Percentiles rank a stretch among this genome's conserved stretches.
Conservation (phyloP, 2,329 filamentous ascomycete species). For the Talaromyces atroroseus region DNA sequence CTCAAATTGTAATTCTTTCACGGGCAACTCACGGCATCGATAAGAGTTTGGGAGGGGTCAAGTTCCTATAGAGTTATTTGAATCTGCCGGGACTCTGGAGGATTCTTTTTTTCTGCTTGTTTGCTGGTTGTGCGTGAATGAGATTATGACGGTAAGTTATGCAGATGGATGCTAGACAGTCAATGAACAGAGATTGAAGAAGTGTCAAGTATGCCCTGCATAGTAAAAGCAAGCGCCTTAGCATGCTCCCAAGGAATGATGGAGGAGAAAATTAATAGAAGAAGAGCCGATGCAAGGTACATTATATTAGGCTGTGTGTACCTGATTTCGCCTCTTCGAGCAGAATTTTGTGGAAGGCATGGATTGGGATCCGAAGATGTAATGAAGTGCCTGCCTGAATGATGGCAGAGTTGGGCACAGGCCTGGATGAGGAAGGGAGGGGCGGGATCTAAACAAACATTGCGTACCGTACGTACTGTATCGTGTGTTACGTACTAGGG, state of each 20-base stretch:
- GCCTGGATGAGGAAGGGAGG: background rate
- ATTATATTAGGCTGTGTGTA: conserved; percentile 9
- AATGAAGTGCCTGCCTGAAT: conserved; percentile 4
- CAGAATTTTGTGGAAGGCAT: background rate
- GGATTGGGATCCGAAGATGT: conserved; percentile 1
- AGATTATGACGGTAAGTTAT: background rate
- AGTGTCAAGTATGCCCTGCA: background rate
- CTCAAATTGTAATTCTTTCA: conserved; percentile 5
- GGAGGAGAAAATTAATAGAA: background rate
- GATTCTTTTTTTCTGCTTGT: background rate
- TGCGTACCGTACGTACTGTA: background rate
- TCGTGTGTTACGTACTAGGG: background rate
- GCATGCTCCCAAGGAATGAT: background rate
- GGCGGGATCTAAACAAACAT: conserved; percentile 11
- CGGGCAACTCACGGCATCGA: conserved; percentile 13
- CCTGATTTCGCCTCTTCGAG: conserved; percentile 3
- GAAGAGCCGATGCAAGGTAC: conserved; percentile 13
- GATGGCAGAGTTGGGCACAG: conserved; percentile 7
- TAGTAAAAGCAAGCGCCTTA: background rate
- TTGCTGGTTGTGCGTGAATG: background rate
- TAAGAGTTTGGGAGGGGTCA: background rate
- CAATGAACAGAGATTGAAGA: conserved; percentile 6
- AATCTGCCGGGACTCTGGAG: background rate
- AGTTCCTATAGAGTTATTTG: background rate
- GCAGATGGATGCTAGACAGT: background rate